phyloP scores from a whole-genome alignment of 768 basidiomycete genomes.

The Auriscalpium vulgare region DNA sequence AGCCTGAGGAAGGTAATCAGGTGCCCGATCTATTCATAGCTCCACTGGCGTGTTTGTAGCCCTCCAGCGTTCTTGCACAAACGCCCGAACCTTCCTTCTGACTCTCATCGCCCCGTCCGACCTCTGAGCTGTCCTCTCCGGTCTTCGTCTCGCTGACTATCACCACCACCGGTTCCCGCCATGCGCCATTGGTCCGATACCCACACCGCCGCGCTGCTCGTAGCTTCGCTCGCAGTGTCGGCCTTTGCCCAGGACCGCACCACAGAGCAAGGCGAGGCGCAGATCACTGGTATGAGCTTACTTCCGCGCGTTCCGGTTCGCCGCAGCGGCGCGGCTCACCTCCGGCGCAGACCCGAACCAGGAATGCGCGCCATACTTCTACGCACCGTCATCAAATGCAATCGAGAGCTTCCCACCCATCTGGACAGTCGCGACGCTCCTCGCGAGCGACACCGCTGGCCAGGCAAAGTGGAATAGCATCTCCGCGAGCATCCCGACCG shows the following conservation, averaged over 20 bases:
- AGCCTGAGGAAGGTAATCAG: too few relatives aligned
- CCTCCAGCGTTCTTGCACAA: too few relatives aligned
- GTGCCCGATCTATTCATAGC: too few relatives aligned
- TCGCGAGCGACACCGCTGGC: neutral
- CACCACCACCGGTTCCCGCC: too few relatives aligned
- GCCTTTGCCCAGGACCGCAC: constrained; percentile 3
- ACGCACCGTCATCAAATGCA: neutral
- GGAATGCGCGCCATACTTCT: constrained; percentile 8
- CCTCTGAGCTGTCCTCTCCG: too few relatives aligned
- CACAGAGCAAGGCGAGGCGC: constrained; percentile 7
- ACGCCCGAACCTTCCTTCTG: too few relatives aligned
- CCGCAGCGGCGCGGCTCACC: neutral
- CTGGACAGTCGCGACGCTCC: constrained; percentile 8
- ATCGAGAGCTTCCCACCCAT: neutral
- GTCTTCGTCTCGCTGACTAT: neutral
- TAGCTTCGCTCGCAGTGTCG: neutral
- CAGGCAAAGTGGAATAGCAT: constrained; percentile 37
- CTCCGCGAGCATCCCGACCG: constrained; percentile 32
- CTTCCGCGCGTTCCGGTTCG: neutral
- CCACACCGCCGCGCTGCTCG: neutral
- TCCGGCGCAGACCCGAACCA: constrained; percentile 2
- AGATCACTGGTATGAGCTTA: constrained; percentile 1
- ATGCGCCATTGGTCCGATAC: neutral
- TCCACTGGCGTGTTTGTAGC: too few relatives aligned
- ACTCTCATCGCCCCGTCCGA: too few relatives aligned